Conservation (phyloP, 805 yeast genomes). For the Suhomyces xylopsoci region DNA sequence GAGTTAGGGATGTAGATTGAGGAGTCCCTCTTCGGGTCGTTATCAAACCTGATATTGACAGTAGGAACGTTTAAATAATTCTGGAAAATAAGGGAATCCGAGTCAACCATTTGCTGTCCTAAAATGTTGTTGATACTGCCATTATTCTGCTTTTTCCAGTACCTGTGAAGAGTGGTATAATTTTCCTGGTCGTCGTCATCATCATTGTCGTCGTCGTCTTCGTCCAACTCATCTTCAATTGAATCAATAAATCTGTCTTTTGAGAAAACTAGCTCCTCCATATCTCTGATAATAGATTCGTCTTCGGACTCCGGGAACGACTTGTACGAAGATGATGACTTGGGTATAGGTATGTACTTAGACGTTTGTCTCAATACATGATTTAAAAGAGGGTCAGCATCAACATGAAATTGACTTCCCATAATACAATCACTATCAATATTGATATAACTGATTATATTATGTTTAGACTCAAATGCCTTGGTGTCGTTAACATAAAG, state of each 20-base stretch:
- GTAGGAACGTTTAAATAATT: constrained; percentile 28
- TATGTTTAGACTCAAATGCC: constrained; percentile 18
- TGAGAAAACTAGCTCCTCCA: not conserved
- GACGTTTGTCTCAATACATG: constrained; percentile 28
- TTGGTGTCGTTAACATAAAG: constrained; percentile 18
- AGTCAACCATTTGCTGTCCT: constrained; percentile 21
- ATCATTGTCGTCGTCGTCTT: constrained; percentile 11
- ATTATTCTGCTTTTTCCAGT: constrained; percentile 36
- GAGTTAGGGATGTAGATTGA: constrained; percentile 33
- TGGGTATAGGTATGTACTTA: constrained; percentile 31
- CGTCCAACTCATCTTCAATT: constrained; percentile 1
- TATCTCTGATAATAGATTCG: not conserved
- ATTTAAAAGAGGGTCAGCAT: constrained; percentile 35
- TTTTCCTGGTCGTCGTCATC: constrained; percentile 16
- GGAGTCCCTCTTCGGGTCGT: constrained; percentile 26
- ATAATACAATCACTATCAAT: constrained; percentile 38
- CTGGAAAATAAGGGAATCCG: constrained; percentile 32
- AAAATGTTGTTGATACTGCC: constrained; percentile 28
- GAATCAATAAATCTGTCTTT: not conserved
- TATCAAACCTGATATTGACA: constrained; percentile 31
- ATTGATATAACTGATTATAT: constrained; percentile 35
- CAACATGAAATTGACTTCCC: constrained; percentile 35
- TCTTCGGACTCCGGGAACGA: constrained; percentile 14
- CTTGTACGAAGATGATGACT: constrained; percentile 16
- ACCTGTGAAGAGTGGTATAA: constrained; percentile 28